Base-by-base conservation (phyloP, 2,329 filamentous ascomycete species). In the Thermoascus crustaceus region DNA sequence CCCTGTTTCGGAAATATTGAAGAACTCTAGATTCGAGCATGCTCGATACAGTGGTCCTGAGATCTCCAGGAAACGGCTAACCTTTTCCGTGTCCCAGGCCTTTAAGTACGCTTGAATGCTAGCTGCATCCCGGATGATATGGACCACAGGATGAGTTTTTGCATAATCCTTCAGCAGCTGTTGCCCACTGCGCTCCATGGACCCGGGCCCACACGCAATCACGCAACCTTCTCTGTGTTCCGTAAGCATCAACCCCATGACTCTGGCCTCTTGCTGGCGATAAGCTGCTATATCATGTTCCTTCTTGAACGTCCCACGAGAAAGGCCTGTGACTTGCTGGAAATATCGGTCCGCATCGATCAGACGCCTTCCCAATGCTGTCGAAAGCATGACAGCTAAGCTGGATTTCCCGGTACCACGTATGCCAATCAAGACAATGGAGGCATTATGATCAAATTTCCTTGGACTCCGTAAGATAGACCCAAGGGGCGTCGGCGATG, bases 381-480 rank as follows among this genome's bases (percentile, higher is more conserved):
- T 78, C 0, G 82, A 82, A 4, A 82, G 79, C 42, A 88, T 85
- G 31, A 88, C 74, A 9, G 79, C 83, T 7, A 88, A 64, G 1
- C 80, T 85, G 2, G 81, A 82, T 57, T 87, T 87, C 10, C 83
- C 83, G 4, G 80, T 76, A 7, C 82, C 83, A 9, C 80, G 76
- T 37, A 85, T 77, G 2, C 83, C 83, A 14, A 83, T 72, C 11
- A 88, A 67, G 5, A 87, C 73, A 37, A 88, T 76, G 1, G 83
- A 85, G 2, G 80, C 77, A 64, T 82, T 72, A 7, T 68, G 56
- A 6, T 67, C 61, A 49, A 82, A 83, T 11, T 40, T 48, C 21
- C 56, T 50, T 13, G 45, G 45, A 3, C 38, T 60, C 26, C 54
- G 30, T 43, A 53, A 26, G 48, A 46, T 41, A 1, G 45, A 42